A percentile compares a stretch with the other conserved stretches of the same genome.
Evolutionary conservation across 352 stramenopile genomes (phyloP).

Genomic region (Pythium coloratum): DNA sequence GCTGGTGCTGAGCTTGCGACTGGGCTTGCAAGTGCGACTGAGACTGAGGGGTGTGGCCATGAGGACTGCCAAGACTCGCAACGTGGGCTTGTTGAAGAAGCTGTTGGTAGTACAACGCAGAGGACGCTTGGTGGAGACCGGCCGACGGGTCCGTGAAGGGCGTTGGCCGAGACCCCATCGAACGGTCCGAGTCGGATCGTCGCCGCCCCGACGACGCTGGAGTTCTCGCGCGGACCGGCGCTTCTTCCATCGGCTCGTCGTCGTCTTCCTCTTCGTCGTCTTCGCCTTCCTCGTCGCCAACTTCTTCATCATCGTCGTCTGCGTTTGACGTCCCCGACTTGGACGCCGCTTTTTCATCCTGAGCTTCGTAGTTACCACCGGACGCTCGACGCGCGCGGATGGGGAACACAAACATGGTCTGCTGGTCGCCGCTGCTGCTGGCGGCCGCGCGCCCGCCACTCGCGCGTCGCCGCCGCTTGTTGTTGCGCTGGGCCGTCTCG

Average conservation of each 20-base stretch:
- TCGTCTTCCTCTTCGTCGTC: constrained; percentile 8
- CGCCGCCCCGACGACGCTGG: neutral
- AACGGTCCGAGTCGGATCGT: constrained; percentile 9
- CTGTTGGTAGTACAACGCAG: constrained; percentile 25
- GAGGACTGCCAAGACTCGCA: constrained; percentile 10
- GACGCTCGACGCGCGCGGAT: constrained; percentile 37
- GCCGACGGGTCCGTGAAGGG: neutral
- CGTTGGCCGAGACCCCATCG: neutral
- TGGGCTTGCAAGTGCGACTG: neutral
- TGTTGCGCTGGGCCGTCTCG: constrained; percentile 64
- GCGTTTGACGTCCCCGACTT: constrained; percentile 7
- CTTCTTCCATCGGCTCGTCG: constrained; percentile 1
- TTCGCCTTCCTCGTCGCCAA: constrained; percentile 18
- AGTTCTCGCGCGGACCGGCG: neutral
- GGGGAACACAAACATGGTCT: constrained; percentile 81
- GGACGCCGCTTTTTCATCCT: constrained; percentile 17
- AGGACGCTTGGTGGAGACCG: neutral
- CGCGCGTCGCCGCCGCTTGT: constrained; percentile 51
- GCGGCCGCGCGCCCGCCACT: constrained; percentile 23
- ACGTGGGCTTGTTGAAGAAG: constrained; percentile 24
- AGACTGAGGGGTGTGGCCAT: neutral
- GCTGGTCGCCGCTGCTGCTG: constrained; percentile 34
- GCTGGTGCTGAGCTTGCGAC: neutral
- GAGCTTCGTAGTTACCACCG: constrained; percentile 13
- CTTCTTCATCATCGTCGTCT: constrained; percentile 19